Evolutionary conservation across 176 grass and related monocot genomes (phyloP), one percentile per base, ranked within the genome.

Genomic region (Zizania latifolia): DNA sequence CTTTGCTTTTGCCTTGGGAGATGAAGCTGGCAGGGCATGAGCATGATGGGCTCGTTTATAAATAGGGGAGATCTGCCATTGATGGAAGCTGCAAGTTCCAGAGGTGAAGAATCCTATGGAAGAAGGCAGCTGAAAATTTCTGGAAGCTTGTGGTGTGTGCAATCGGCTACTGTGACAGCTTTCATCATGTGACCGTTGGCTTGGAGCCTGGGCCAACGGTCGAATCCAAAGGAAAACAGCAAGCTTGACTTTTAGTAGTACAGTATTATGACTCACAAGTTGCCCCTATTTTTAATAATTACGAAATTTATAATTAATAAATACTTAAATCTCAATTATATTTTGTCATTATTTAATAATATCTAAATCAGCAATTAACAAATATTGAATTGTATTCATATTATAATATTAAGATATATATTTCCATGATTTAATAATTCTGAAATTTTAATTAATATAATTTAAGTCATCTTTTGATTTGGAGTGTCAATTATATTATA

Each of bases 91-190:
- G 67, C 56, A 46, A 84, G 58, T 19, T 34, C 75, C 55, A 0
- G 54, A 6, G n/a, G 0, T 0, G 40, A 73, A 81, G 63, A 75
- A 82, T 74, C 38, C 36, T 29, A 15, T 36, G 75, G 76, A 79
- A 73, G 76, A 72, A 79, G 75, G 9, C 4, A 6, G 64, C 34
- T 36, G 65, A 23, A 19, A 12, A 10, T 3, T 45, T 13, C 44
- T 64, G 58, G 72, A 82, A 87, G 85, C 58, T 78, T 66, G 73
- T 87, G 58, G 73, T 72, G 58, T 44, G 62, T 24, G 6, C 34
- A 4, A 36, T n/a, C n/a, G n/a, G 50, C 61, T 51, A 7, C 40
- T 14, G 70, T n/a, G 58, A 43, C 22, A 29, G 67, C 58, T 2
- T 58, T 13, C 46, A 3, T 19, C 48, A 2, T 40, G 36, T 59